A percentile compares a stretch with the other conserved stretches of the same genome.
These are phyloP conservation scores for Dactylis glomerata DNA, from an alignment of 176 grass and related monocot genomes.

Conservation along the genomic window DNA sequence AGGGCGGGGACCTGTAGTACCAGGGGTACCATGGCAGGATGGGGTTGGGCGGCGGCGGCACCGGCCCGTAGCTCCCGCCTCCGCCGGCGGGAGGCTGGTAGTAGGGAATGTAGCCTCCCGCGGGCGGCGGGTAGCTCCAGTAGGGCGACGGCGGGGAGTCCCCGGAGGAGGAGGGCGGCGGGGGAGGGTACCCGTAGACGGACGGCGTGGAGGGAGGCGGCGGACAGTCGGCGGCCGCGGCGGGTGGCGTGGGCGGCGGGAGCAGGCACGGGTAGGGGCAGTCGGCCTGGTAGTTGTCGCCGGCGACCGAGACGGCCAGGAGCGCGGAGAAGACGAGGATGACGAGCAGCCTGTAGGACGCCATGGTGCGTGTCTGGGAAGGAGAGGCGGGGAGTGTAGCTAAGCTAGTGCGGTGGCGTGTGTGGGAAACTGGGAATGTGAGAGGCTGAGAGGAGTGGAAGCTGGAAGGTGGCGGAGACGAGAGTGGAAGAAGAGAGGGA, in stretches of 20 bases:
- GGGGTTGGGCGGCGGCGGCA: conserved; percentile 72
- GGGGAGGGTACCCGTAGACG: background rate
- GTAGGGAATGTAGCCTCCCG: conserved; percentile 36
- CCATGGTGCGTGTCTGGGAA: background rate
- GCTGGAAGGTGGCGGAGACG: background rate
- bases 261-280: conserved; percentile 77
- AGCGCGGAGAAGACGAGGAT: conserved; percentile 33
- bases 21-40: conserved; percentile 87
- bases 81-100: conserved; percentile 35
- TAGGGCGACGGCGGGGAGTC: conserved; percentile 11
- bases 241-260: conserved; percentile 43
- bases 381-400: background rate
- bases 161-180: conserved; percentile 12
- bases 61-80: background rate
- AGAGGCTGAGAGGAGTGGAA: background rate
- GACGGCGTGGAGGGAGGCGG: conserved; percentile 34
- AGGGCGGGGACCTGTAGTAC: conserved; percentile 57
- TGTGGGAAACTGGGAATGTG: background rate
- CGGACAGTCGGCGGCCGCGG: conserved; percentile 25
- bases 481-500: background rate
- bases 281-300: conserved; percentile 37
- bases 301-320: background rate
- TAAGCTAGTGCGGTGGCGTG: background rate
- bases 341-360: conserved; percentile 6
- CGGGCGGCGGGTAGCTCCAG: conserved; percentile 54